Conservation (phyloP, 2,329 filamentous ascomycete species). For the Exutisphaerella laricina region DNA sequence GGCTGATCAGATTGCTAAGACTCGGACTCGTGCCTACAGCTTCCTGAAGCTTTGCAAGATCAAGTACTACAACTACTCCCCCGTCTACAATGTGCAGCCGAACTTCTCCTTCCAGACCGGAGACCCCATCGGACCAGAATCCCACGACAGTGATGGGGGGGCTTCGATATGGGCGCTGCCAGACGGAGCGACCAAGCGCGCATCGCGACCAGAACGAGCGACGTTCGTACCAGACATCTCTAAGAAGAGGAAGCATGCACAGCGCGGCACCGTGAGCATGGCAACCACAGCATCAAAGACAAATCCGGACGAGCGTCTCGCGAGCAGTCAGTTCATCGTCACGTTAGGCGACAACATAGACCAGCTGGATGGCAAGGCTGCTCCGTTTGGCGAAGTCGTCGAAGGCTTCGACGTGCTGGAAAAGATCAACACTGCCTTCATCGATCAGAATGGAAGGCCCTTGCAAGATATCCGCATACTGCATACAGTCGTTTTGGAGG, state of each 20-base stretch:
- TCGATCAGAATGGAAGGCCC: slow-evolving; percentile 78
- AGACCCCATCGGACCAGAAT: slow-evolving; percentile 83
- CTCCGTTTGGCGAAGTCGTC: slow-evolving; percentile 90
- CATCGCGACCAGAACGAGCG: slow-evolving; percentile 44
- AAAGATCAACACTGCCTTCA: slow-evolving; percentile 85
- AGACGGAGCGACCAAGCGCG: slow-evolving; percentile 58
- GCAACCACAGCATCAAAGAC: slow-evolving; percentile 73
- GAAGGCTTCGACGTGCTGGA: slow-evolving; percentile 93
- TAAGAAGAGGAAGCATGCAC: slow-evolving; percentile 79
- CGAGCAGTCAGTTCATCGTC: slow-evolving; percentile 88
- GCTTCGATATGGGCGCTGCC: slow-evolving; percentile 87
- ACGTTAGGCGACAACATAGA: slow-evolving; percentile 86
- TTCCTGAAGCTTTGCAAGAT: slow-evolving; percentile 98
- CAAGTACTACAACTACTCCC: slow-evolving; percentile 99
- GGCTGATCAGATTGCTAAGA: slow-evolving; percentile 55
- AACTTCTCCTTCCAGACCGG: slow-evolving; percentile 95
- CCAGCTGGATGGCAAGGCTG: slow-evolving; percentile 86
- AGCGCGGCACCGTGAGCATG: slow-evolving; percentile 94
- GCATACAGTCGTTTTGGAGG: slow-evolving; percentile 86
- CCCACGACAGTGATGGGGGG: slow-evolving; percentile 81
- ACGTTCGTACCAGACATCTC: slow-evolving; percentile 75
- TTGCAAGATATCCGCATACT: slow-evolving; percentile 92
- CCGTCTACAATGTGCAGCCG: slow-evolving; percentile 85
- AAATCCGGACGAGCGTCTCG: slow-evolving; percentile 75
- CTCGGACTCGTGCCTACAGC: slow-evolving; percentile 48